These are phyloP conservation scores for Amanita rubescens DNA, from an alignment of 768 basidiomycete species.

Conservation along the genomic window DNA sequence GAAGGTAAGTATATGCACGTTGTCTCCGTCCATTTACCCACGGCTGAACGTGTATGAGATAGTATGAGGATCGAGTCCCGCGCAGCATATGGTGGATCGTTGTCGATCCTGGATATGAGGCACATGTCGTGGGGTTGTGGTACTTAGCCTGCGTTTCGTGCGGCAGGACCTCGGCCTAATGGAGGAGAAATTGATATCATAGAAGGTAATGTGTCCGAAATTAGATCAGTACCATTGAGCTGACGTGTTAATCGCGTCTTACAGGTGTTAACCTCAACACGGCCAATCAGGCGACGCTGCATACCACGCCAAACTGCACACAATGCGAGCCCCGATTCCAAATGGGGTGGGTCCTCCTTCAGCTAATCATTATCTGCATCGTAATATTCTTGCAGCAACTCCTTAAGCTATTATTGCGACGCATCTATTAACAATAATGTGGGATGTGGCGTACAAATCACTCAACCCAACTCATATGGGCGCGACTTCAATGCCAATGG, in stretches of 20 bases:
- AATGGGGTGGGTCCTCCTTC: conserved; percentile 34
- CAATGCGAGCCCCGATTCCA: conserved; percentile 36
- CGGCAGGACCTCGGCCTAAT: conserved; percentile 46
- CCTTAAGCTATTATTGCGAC: conserved; percentile 41
- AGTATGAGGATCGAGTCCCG: conserved; percentile 48
- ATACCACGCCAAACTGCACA: conserved; percentile 42
- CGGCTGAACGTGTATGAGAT: conserved; percentile 21
- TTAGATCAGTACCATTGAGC: too few relatives aligned
- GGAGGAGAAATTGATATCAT: conserved; percentile 60
- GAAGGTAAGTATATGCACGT: conserved; percentile 28
- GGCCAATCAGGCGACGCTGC: conserved; percentile 45
- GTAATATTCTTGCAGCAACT: conserved; percentile 20
- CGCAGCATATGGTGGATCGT: conserved; percentile 34
- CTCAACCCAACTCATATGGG: conserved; percentile 36
- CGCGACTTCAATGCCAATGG: conserved; percentile 38
- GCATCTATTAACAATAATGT: conserved; percentile 43
- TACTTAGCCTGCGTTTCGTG: conserved; percentile 59
- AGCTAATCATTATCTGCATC: background rate
- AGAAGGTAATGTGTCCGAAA: conserved; percentile 31
- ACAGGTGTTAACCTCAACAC: conserved; percentile 43
- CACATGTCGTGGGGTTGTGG: conserved; percentile 58
- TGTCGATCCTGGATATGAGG: conserved; percentile 42
- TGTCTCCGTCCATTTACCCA: background rate
- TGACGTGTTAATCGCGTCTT: background rate
- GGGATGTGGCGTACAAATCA: conserved; percentile 51